Evolutionary conservation across 2,329 filamentous ascomycete genomes (phyloP), one percentile per base, ranked within the genome.

Genomic region (Tolypocladium cylindrosporum): DNA sequence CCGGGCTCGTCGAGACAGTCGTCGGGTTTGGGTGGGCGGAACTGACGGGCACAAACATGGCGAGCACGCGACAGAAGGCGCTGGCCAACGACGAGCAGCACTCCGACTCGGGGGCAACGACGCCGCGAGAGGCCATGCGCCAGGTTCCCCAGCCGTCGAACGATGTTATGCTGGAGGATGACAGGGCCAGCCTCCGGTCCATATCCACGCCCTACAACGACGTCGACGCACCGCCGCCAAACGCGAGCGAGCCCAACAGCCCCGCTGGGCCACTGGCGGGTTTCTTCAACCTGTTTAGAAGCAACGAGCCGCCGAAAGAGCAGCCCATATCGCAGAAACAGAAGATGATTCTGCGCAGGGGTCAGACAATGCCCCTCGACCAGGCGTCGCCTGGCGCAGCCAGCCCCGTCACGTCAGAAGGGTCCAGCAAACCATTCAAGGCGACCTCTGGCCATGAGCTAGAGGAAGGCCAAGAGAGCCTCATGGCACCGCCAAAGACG

Each of bases 11-110:
- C 42, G 92, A 95, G 56, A 96, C 92, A 0, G 86, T 97, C 62
- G 91, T 94, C 37, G 90, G 90, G 57, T 97, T 93, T 80, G 93
- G 94, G 2, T 97, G 92, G 89, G 90, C 91, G 10, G 94, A 99
- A 72, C 75, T 99, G 58, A 97, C 90, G 0, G 85, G 85, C 21
- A 75, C 87, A n/a, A 89, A 84, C 62, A 77, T 81, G 67, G 78
- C 65, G 2, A 67, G 72, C 16, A 71, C 78, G 8, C 73, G 79
- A 60, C 71, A 74, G 37, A 75, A 72, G n/a, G 73, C 71, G n/a
- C 67, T 75, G 4, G 71, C 74, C 1, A 67, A 68, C 2, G 71
- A 71, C 52, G 66, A 68, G 1, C 69, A 71, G 19, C 67, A 66
- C 16, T 57, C 61, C n/a, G 66, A 66, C n/a, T 71, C 72, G 5